Conservation (phyloP, 2,329 filamentous ascomycete genomes). For the Aureobasidium sp. region DNA sequence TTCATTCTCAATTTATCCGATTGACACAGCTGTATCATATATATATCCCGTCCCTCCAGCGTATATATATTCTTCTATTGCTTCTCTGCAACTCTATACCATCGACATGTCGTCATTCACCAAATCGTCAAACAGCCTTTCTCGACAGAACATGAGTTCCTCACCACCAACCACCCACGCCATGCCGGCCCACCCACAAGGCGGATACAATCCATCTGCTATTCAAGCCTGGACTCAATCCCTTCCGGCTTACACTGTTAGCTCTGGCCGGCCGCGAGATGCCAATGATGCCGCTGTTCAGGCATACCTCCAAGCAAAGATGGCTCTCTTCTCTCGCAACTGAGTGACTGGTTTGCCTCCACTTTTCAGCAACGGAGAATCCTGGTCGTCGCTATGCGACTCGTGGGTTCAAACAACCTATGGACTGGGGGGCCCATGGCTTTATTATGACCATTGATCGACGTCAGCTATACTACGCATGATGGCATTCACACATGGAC, state of each 20-base stretch:
- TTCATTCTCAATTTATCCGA: neutral
- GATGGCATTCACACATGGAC: neutral
- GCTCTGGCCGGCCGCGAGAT: neutral
- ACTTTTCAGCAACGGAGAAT: no score
- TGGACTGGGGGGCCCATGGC: no score
- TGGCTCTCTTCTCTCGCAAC: slow-evolving; percentile 25
- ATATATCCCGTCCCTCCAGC: neutral
- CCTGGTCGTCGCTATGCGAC: neutral
- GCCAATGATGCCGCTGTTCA: slow-evolving; percentile 23
- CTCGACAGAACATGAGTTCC: neutral
- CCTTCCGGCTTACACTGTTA: slow-evolving; percentile 1
- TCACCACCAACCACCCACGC: neutral
- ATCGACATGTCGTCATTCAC: slow-evolving; percentile 1
- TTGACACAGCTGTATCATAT: neutral
- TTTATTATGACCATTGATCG: no score
- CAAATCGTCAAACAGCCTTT: neutral
- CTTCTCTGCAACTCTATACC: neutral
- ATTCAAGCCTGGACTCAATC: slow-evolving; percentile 16
- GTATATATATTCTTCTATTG: neutral
- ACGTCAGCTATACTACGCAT: no score
- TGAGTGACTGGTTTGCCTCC: neutral
- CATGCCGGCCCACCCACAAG: neutral
- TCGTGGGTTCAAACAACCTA: neutral
- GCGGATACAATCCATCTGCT: slow-evolving; percentile 15
- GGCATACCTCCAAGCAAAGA: slow-evolving; percentile 29